Evolutionary conservation across 1,284 basidiomycete genomes (phyloP).

Genomic region (Omphalotus olearius): DNA sequence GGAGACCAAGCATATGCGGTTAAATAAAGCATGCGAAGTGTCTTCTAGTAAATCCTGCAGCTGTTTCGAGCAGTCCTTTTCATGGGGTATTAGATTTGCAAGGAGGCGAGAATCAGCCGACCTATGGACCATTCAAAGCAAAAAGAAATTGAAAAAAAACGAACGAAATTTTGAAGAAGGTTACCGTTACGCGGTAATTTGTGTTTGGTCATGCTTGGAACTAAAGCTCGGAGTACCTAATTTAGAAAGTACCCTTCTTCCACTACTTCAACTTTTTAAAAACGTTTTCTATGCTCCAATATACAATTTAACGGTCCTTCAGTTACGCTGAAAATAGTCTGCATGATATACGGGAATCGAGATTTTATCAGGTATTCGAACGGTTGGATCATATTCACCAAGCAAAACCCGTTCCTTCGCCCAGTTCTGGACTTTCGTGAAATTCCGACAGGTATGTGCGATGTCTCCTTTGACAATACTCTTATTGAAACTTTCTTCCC

Average conservation of each 20-base stretch:
- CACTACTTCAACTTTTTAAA: no score
- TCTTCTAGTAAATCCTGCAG: constrained; percentile 54
- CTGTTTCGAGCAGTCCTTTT: constrained; percentile 68
- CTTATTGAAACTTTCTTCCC: constrained; percentile 2
- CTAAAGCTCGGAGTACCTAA: no score
- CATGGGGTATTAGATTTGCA: constrained; percentile 58
- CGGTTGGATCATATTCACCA: no score
- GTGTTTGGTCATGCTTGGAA: no score
- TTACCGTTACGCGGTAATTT: no score
- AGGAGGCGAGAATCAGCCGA: constrained; percentile 67
- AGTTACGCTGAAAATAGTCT: no score
- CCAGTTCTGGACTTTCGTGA: constrained; percentile 23
- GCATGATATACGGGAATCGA: no score
- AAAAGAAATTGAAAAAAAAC: background rate
- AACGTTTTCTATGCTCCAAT: no score
- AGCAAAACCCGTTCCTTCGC: constrained; percentile 10
- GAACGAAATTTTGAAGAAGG: no score
- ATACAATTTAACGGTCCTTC: no score
- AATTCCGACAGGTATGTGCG: constrained; percentile 21
- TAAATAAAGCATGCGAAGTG: constrained; percentile 54
- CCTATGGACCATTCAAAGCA: constrained; percentile 59
- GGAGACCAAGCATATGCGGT: constrained; percentile 68
- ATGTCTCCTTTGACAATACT: constrained; percentile 12
- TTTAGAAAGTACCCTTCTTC: no score
- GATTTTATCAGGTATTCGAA: no score